Base-by-base conservation (phyloP, 306 rosid species). In the Psophocarpus tetragonolobus region DNA sequence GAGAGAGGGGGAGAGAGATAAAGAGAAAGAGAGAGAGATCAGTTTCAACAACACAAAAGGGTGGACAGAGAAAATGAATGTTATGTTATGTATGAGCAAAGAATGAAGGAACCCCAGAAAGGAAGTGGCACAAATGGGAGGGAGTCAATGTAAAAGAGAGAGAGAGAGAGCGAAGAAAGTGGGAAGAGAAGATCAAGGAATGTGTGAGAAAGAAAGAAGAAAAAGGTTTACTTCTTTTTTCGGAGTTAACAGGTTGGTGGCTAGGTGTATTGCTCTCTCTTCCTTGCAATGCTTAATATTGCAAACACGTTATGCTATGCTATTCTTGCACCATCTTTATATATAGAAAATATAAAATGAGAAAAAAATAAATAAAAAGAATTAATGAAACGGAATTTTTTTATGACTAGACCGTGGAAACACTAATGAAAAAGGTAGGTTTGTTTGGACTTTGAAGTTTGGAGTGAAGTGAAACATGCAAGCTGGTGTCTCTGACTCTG, bases 151-250 rank as follows among this genome's bases (percentile, higher is more conserved):
- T 27, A 76, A 80, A 87, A 86, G 82, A 80, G 88, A 80, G 88
- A 87, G 79, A 77, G 86, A 86, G 82, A 86, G 81, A 78, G 24
- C 90, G 87, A 80, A 78, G 32, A 85, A 81, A 81, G 87, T 79
- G 84, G 88, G 73, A 77, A 69, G 66, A 84, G 80, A 84, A 56
- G 45, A 81, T 13, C 30, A 58, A 2, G 20, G 21, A 47, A 44
- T 14, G 6, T 3, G 30, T 20, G 38, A 17, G 71, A 35, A 33
- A 42, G 51, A 45, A 51, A 17, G 71, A 35, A 33, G 53, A 61
- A 45, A 51, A 32, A 3, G 36, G 23, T 26, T 15, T 41, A 48
- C 4, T 66, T 66, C 73, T 60, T 36, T 26, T 23, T 67, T 39
- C 20, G 66, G 74, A 71, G 26, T 17, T 74, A 68, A 68, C 81